Percentiles rank a stretch among this genome's conserved stretches.
Conservation (phyloP, 257 asterid species). For the Solanum medicagineum region DNA sequence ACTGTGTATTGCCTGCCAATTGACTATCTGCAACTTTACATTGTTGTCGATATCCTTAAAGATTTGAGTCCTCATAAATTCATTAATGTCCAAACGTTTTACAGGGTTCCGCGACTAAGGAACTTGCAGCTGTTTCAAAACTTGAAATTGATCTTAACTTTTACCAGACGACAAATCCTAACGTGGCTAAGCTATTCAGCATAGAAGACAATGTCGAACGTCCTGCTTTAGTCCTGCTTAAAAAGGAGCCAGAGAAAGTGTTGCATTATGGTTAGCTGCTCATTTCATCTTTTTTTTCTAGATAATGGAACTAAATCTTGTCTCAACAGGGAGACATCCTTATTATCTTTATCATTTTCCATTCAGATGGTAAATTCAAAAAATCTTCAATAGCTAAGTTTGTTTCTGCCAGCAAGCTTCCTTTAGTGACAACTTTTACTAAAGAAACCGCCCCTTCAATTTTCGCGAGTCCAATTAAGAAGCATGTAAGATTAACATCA, state of each 20-base stretch:
- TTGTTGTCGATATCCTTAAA: neutral
- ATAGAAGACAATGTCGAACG: slow-evolving; percentile 45
- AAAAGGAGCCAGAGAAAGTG: slow-evolving; percentile 62
- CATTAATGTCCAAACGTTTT: neutral
- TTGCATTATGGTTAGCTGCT: slow-evolving; percentile 44
- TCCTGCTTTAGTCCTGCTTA: slow-evolving; percentile 60
- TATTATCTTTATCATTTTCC: neutral
- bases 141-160: slow-evolving; percentile 60
- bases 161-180: slow-evolving; percentile 60
- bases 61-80: neutral
- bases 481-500: slow-evolving; percentile 40
- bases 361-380: slow-evolving; percentile 59
- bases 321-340: neutral
- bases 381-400: slow-evolving; percentile 56
- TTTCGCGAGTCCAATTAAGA: slow-evolving; percentile 71
- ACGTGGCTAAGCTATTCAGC: slow-evolving; percentile 66
- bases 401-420: slow-evolving; percentile 78
- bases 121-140: slow-evolving; percentile 70
- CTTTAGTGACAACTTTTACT: slow-evolving; percentile 69
- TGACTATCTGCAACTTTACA: neutral
- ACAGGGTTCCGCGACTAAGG: slow-evolving; percentile 65
- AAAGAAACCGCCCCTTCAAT: slow-evolving; percentile 64
- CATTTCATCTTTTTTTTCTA: neutral
- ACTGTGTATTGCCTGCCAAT: neutral
- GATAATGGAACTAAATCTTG: neutral